These are phyloP conservation scores for Mallotus repandus DNA, from an alignment of 441 rosid genomes.

Conservation along the genomic window DNA sequence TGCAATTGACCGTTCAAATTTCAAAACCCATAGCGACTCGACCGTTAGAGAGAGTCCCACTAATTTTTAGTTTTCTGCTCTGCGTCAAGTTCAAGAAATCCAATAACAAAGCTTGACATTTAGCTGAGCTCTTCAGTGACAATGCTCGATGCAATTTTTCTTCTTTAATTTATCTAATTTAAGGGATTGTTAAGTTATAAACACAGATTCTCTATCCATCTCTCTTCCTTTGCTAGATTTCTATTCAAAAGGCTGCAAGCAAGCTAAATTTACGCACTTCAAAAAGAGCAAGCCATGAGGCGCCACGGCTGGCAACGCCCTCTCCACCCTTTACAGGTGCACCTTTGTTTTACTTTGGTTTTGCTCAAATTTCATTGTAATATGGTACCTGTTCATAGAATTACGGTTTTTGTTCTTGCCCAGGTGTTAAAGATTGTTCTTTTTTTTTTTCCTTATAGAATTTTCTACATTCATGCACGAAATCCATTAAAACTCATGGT, in stretches of 20 bases:
- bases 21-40: slow-evolving; percentile 34
- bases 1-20: slow-evolving; percentile 47
- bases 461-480: not conserved
- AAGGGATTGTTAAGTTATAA: slow-evolving; percentile 29
- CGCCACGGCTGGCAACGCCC: slow-evolving; percentile 99
- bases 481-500: not conserved
- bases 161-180: not conserved
- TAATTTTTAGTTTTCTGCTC: not conserved
- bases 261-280: not conserved
- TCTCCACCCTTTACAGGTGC: slow-evolving; percentile 75
- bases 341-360: slow-evolving; percentile 13
- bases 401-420: not conserved
- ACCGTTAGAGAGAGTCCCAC: slow-evolving; percentile 37
- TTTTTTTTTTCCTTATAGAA: not conserved
- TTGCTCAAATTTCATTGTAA: not conserved
- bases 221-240: slow-evolving; percentile 3
- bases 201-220: not conserved
- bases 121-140: not conserved
- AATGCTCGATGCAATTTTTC: not conserved
- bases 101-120: not conserved
- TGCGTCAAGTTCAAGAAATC: slow-evolving; percentile 11
- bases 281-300: slow-evolving; percentile 33
- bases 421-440: not conserved
- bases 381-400: not conserved
- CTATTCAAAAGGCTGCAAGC: slow-evolving; percentile 18